phyloP scores from a whole-genome alignment of 2,329 filamentous ascomycete species.

The Macrophomina phaseolina region DNA sequence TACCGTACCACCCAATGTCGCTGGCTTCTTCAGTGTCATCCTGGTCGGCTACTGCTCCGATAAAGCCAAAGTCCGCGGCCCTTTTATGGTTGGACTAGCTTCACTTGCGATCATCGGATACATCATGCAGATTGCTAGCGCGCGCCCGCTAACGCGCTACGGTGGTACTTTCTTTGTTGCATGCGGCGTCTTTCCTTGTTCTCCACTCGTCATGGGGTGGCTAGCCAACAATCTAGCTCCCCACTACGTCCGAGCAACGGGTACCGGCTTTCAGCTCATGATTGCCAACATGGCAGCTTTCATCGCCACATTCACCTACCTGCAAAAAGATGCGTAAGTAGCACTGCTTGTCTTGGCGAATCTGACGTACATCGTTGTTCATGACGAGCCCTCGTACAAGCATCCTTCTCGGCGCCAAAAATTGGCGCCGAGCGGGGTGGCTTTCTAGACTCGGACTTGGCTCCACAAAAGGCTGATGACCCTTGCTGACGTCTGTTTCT shows the following conservation, averaged over 20 bases:
- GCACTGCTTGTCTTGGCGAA: not conserved
- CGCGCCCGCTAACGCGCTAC: constrained; percentile 44
- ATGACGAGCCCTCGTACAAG: constrained; percentile 1
- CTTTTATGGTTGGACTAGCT: constrained; percentile 59
- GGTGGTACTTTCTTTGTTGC: constrained; percentile 49
- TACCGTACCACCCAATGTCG: constrained; percentile 52
- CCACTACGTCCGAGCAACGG: constrained; percentile 63
- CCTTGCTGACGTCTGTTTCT: constrained; percentile 6
- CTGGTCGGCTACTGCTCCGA: constrained; percentile 55
- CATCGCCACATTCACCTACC: constrained; percentile 58
- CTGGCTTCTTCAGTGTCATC: constrained; percentile 44
- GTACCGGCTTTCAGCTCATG: constrained; percentile 53
- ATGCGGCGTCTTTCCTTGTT: constrained; percentile 50
- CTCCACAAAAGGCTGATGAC: constrained; percentile 12
- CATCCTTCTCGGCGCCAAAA: not conserved
- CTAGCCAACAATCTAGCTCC: constrained; percentile 53
- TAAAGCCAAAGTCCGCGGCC: constrained; percentile 42
- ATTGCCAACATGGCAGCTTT: constrained; percentile 59
- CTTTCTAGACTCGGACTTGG: not conserved
- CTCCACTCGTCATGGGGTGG: constrained; percentile 50
- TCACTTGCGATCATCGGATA: constrained; percentile 54
- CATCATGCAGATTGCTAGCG: constrained; percentile 58
- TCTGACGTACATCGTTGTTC: constrained; percentile 8
- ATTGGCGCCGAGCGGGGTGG: constrained; percentile 21
- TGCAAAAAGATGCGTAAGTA: constrained; percentile 49